Base-by-base conservation (phyloP, 306 rosid species). In the Pyrus bretschneideri region DNA sequence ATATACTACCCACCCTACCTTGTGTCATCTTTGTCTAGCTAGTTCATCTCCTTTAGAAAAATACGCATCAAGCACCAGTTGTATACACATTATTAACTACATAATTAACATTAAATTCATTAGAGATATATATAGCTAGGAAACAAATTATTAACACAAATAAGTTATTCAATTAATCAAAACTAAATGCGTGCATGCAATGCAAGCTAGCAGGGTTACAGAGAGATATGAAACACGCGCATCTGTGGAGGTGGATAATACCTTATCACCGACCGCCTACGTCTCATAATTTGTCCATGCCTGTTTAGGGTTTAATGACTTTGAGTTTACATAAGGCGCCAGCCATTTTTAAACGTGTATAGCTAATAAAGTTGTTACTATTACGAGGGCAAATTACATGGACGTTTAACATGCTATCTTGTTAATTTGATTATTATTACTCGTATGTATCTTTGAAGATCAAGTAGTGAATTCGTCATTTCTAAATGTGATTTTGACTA, bases 21-120 rank as follows among this genome's bases (percentile, higher is more conserved):
- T 17, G 27, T 73, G 69, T 73, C 46, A 42, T 58, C 23, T 11
- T 60, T 72, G 67, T 58, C 76, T 72, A 22, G 35, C 67, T 62
- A 29, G 40, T 7, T 6, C 40, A 38, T 4, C 31, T n/a, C 31
- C 9, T 22, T 35, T 33, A 2, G 11, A 10, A 33, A n/a, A 33
- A 11, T 40, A 67, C 42, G 54, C 54, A 9, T 58, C 13, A 57
- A 57, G 29, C 14, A 58, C 15, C 29, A 58, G 63, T n/a, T 22
- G 63, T 58, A 58, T 10, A 58, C 29, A 58, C 29, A 22, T 58
- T 58, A 4, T 49, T 49, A 58, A 25, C 22, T 9, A 21, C 11
- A 22, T n/a, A 58, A 58, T 58, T 58, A 6, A 60, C 27, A 22
- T 23, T 61, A 61, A 61, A 61, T 25, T 58, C 12, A 58, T 9